Base-by-base conservation (phyloP, 768 basidiomycete species). In the Xanthoconium purpureum region DNA sequence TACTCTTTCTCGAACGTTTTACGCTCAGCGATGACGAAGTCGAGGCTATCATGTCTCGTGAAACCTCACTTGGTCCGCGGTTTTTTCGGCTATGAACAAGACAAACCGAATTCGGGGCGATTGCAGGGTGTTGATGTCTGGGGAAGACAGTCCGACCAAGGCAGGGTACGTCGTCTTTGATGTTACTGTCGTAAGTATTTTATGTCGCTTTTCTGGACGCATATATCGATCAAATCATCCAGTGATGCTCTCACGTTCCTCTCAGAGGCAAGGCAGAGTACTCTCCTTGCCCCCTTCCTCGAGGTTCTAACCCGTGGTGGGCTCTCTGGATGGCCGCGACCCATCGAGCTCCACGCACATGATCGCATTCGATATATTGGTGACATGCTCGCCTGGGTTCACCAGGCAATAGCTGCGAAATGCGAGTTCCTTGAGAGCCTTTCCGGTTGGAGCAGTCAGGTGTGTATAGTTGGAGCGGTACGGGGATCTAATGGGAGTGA, bases 381-480 rank as follows among this genome's bases (percentile, higher is more conserved):
- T 14, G 96, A 98, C 72, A 98, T 98, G 91, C 84, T 98, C 9
- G 96, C 95, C 0, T 98, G 96, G 96, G 87, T 98, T 1, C 96
- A 99, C 72, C 96, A 98, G 59, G 83, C 89, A 0, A 93, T 97
- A 57, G 97, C 97, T 1, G 90, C 90, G 2, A 96, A 99, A 66
- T 87, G 87, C 43, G 97, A 98, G 73, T 94, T 95, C 64, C 79
- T 99, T 20, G 94, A 98, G 65, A 79, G 84, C 35, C 71, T 98
- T 28, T 98, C 98, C 59, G 88, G 83, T 7, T 64, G 94, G 48
- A 78, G 74, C 50, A 77, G 75, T 38, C 61, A 59, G 28, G 29
- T 30, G 0, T 73, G 87, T 66, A 88, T 94, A 93, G 85, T 94
- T 56, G 82, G 96, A 56, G 81, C 85, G 58, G 78, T 85, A 32